Evolutionary conservation across 768 basidiomycete species (phyloP), one percentile per base, ranked within the genome.

Genomic region (Thelephora ganbajun): DNA sequence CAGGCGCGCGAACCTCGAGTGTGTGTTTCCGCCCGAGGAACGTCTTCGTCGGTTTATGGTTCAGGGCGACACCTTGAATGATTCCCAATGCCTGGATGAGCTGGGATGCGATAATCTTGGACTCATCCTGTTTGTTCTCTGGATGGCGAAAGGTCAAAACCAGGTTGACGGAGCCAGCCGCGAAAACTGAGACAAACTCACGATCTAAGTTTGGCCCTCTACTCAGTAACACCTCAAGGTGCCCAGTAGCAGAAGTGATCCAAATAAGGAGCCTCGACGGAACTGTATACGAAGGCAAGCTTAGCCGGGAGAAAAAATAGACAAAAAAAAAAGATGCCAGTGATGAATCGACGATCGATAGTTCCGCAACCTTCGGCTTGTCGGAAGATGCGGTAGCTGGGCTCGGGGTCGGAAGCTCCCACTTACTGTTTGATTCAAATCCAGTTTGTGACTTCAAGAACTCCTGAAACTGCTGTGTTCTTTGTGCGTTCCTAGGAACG

Each of bases 341-440:
- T 30, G 26, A 30, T 30, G 26, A 30, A 30, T 30, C 26, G 26
- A 30, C 26, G 26, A 30, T 30, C 26, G 26, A 30, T 4, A 30
- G 26, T 9, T 30, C 26, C 9, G 26, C 26, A 30, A 30, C 26
- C 26, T 9, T 30, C 26, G 26, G 26, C 26, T 30, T 9, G 26
- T 30, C 26, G 26, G 26, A 30, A 30, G 26, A 30, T 9, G 26
- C 9, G 9, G 26, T 30, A 9, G 26, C 26, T 30, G 26, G 26
- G 9, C 26, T 30, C 26, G 30, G 14, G 39, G 30, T 12, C 26
- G 13, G 37, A 12, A 46, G 50, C 33, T 30, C 48, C 12, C 34
- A 56, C 83, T 50, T 54, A 88, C 88, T 68, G 57, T 91, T 91
- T 61, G 81, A 86, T 60, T 90, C 83, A 54, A 91, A 89, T 0